Percentiles rank a stretch among this genome's conserved stretches.
These are phyloP conservation scores for Rhynchospora breviuscula DNA, from an alignment of 176 grass and related monocot species.

Conservation along the genomic window DNA sequence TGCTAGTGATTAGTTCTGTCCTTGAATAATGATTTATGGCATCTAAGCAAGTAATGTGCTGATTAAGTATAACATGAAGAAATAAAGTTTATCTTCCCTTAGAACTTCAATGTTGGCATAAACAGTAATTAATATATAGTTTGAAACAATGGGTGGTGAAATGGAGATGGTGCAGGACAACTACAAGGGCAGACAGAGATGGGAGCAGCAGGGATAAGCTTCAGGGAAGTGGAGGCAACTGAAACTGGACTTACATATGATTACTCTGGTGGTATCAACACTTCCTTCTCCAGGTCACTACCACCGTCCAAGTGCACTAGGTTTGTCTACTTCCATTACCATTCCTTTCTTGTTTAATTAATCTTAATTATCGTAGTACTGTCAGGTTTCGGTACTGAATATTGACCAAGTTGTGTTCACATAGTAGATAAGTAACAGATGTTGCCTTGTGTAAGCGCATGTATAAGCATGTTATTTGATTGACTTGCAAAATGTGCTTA, in stretches of 20 bases:
- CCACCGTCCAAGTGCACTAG: constrained; percentile 27
- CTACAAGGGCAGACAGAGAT: constrained; percentile 27
- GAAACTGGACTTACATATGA: constrained; percentile 23
- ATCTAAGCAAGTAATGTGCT: not conserved
- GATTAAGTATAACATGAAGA: not conserved
- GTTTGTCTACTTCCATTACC: constrained; percentile 18
- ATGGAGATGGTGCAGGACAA: constrained; percentile 24
- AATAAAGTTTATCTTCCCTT: not conserved
- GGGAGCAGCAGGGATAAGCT: constrained; percentile 9
- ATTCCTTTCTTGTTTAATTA: not conserved
- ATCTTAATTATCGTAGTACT: not conserved
- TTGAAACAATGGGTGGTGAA: constrained; percentile 17
- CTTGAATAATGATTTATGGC: not conserved
- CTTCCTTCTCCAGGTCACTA: constrained; percentile 29
- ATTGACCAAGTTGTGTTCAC: no score
- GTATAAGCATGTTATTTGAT: not conserved
- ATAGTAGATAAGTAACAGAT: not conserved
- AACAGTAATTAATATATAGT: not conserved
- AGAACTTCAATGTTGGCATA: not conserved
- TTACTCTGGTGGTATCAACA: constrained; percentile 11
- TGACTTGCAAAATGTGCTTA: not conserved
- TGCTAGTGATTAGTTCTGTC: not conserved
- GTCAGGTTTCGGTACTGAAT: no score
- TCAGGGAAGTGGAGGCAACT: constrained; percentile 26
- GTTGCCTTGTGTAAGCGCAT: not conserved